Evolutionary conservation across 306 rosid genomes (phyloP), one percentile per base, ranked within the genome.

Genomic region (Oemleria cerasiformis): DNA sequence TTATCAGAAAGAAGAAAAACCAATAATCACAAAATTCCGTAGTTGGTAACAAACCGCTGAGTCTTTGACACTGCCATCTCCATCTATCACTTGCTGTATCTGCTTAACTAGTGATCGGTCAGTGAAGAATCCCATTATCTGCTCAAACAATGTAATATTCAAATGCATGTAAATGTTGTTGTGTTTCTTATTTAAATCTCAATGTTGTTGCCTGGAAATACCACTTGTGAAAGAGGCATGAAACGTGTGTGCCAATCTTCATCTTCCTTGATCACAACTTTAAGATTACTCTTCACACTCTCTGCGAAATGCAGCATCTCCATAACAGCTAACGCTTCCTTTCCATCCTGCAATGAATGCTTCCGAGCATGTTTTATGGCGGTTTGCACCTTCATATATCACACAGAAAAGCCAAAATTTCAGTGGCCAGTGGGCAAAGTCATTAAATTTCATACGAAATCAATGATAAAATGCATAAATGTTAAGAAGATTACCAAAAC

Each of bases 191-290:
- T 30, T 30, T 30, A 74, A 68, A 79, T 68, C 45, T 58, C 56
- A 67, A 59, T 43, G 62, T 65, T 64, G 43, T 79, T 14, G 53
- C 36, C 36, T 30, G 12, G 14, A 79, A 51, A 23, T 63, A 94
- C 98, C 94, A 89, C 80, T 82, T 86, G 88, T 12, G 97, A 65
- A 64, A 94, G 88, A 74, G 98, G 97, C 97, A 89, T 91, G 79
- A 89, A 89, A 67, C 88, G 96, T 55, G 77, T 55, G 60, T 81
- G 70, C 96, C 97, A 89, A 77, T 94, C 92, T 40, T 75, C 79
- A 45, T 85, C 95, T 80, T 86, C 91, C 85, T 86, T 86, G 38
- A 91, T 78, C 54, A 92, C 78, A 62, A 84, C 86, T 77, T 87
- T 87, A 43, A 94, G 71, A 78, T 84, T 86, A 78, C 73, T 78